Base-by-base conservation (phyloP, 495 filamentous ascomycete genomes). In the Daldinia decipiens region DNA sequence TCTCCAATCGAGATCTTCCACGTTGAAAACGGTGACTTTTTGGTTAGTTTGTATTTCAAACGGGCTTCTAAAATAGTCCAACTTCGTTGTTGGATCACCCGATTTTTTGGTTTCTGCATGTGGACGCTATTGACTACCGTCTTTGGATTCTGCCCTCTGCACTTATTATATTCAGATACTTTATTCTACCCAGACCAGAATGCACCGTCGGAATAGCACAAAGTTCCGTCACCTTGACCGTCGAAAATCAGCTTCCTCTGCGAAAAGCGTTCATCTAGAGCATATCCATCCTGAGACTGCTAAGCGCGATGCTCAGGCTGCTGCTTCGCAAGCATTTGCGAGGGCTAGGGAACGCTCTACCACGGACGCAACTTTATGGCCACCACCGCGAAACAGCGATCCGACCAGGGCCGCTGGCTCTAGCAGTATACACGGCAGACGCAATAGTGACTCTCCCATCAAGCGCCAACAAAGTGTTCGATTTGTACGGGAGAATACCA, bases 241-340 rank as follows among this genome's bases (percentile, higher is more conserved):
- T 71, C 84, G 87, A 59, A 91, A 88, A 76, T 93, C 91, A 17
- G 80, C 85, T 47, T 86, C 87, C 52, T 91, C 89, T 17, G 80
- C 87, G 34, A 82, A 82, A 61, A 85, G 80, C 29, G 80, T 82
- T 36, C 74, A 79, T 34, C 71, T 80, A 15, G 83, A 87, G 36
- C 72, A 83, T 36, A 81, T 88, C 47, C 82, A 88, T 51, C 82
- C 88, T 7, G 82, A 85, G 19, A 71, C 83, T n/a, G 86, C 87
- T 11, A 83, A 86, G 53, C 79, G 82, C 34, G 86, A 92, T 74
- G 91, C 92, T 31, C 84, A 89, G 9, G 84, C 85, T 40, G 92
- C 92, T 54, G 91, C 92, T n/a, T 82, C 82, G 26, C 79, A 84
- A 67, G 91, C 92, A 43, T 93, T 88, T 80, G 76, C 80, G 13